These are phyloP conservation scores for Marchantia paleacea DNA, from an alignment of 225 moss, liverwort and hornwort genomes.

Conservation along the genomic window DNA sequence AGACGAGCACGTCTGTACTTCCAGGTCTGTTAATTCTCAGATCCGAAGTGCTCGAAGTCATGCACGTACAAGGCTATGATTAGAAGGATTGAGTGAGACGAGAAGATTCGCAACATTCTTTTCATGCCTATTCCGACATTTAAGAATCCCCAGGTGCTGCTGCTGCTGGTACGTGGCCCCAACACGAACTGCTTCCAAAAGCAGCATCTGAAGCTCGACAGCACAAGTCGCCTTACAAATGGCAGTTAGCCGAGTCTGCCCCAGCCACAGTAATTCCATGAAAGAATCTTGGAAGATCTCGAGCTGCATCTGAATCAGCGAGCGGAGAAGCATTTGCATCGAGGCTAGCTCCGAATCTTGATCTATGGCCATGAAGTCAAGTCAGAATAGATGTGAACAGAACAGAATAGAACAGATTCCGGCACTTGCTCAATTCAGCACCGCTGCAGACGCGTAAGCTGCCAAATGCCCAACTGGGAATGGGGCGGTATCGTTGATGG, in stretches of 20 bases:
- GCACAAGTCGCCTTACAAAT: neutral
- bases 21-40: no score
- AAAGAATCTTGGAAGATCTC: neutral
- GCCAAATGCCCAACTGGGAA: no score
- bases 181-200: neutral
- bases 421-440: no score
- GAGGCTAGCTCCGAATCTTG: neutral
- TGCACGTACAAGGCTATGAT: neutral
- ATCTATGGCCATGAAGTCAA: no score
- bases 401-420: no score
- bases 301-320: neutral
- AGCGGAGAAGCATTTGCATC: neutral
- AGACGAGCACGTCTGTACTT: no score
- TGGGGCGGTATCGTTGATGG: no score
- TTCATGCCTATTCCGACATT: neutral
- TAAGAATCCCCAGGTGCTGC: neutral
- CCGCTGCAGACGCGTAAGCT: no score
- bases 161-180: neutral
- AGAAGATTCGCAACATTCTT: neutral
- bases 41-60: neutral
- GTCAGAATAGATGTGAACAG: no score
- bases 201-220: neutral
- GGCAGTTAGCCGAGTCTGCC: neutral
- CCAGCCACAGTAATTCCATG: neutral
- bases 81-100: neutral